phyloP scores from a whole-genome alignment of 192 early-diverging fungal species.

The Linnemannia hyalina region DNA sequence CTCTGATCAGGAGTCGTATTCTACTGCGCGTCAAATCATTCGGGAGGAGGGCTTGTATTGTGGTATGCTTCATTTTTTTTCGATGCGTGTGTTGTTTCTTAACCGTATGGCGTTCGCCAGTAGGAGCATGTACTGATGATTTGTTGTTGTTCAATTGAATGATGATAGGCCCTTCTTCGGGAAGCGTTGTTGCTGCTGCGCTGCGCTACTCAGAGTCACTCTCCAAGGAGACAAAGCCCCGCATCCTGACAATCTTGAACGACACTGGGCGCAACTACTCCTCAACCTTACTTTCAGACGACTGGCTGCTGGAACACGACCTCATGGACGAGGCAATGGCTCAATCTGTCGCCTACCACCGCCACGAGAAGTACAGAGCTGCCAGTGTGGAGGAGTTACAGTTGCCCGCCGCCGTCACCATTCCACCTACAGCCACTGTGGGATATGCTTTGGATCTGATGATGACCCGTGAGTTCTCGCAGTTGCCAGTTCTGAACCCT shows the following conservation, averaged over 20 bases:
- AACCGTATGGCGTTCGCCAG: background rate
- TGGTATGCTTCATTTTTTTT: constrained; percentile 41
- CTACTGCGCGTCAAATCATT: constrained; percentile 75
- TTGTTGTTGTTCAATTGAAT: background rate
- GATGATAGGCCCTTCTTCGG: constrained; percentile 68
- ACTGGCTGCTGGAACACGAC: constrained; percentile 85
- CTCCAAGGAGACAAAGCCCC: constrained; percentile 23
- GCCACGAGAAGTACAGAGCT: constrained; percentile 78
- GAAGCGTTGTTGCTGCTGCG: constrained; percentile 76
- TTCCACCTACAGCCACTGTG: constrained; percentile 68
- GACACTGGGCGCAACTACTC: constrained; percentile 80
- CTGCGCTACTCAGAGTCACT: constrained; percentile 58
- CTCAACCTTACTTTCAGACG: constrained; percentile 78
- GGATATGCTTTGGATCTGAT: constrained; percentile 80
- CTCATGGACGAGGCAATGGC: constrained; percentile 74
- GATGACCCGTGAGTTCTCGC: constrained; percentile 88
- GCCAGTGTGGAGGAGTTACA: constrained; percentile 90
- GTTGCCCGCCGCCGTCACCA: constrained; percentile 81
- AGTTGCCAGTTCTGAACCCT: constrained; percentile 80
- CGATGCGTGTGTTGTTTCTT: background rate
- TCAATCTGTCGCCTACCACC: constrained; percentile 67
- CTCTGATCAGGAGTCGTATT: constrained; percentile 77
- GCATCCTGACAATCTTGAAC: constrained; percentile 71
- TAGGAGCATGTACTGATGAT: background rate
- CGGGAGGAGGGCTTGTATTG: constrained; percentile 70